Base-by-base conservation (phyloP, 2,329 filamentous ascomycete genomes). In the Dactylellina leptospora region DNA sequence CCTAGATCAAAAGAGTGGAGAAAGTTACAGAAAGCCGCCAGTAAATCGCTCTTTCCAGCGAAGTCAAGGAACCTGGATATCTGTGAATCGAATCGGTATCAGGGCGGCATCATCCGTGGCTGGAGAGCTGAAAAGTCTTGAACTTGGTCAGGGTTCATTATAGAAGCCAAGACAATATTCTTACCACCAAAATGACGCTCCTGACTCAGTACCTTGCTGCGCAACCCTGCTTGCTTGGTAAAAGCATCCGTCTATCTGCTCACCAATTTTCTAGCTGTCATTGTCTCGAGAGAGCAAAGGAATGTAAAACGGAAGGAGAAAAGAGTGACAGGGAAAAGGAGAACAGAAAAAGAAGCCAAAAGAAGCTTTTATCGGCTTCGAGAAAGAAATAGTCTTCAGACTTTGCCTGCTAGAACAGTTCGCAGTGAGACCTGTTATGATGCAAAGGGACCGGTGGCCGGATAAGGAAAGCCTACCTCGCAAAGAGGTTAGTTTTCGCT, bases 391-490 rank as follows among this genome's bases (percentile, higher is more conserved):
- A 50, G 33, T 40, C 16, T n/a, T 54, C n/a, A n/a, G n/a, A n/a
- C n/a, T 36, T 16, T 4, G 10, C 16, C 20, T 30, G 28, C 2
- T 9, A 11, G n/a, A 22, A 10, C 25, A 10, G 27, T 8, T 30
- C 22, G 30, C 20, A 16, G 33, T 55, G 36, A 42, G 36, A 55
- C 51, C 22, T 42, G 45, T 55, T n/a, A 20, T 48, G 28, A 48
- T 66, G 61, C 48, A 54, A 63, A 63, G 59, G 33, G 59, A 47
- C 44, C 61, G n/a, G 10, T 33, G 51, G 42, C 61, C 61, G 61
- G 61, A 66, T 55, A 44, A 47, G 61, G 61, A 36, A 66, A 58
- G 44, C 61, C 50, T 42, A 33, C 61, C 42, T 66, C 47, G 61
- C 61, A 66, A 66, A 50, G 53, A 66, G 61, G 51, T 58, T 66